Conservation (phyloP, 2,329 filamentous ascomycete genomes). For the Exophiala calicioides region DNA sequence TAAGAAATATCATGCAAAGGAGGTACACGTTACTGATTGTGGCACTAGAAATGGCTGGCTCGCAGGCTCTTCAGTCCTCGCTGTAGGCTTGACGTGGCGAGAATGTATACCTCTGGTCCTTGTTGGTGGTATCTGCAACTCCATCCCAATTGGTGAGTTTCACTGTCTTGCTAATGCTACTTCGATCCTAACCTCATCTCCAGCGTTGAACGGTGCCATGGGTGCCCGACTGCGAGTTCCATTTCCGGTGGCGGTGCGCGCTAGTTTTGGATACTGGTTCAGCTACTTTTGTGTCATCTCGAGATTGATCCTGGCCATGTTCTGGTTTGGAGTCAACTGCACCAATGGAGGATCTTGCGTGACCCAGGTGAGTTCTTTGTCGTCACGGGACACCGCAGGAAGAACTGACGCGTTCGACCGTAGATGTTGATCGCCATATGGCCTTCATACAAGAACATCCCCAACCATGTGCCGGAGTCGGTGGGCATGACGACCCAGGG, state of each 20-base stretch:
- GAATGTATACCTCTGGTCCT: too few relatives aligned
- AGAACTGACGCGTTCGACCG: too few relatives aligned
- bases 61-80: neutral
- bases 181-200: too few relatives aligned
- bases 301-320: slow-evolving; percentile 55
- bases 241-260: slow-evolving; percentile 58
- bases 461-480: slow-evolving; percentile 34
- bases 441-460: slow-evolving; percentile 16
- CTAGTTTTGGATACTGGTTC: slow-evolving; percentile 58
- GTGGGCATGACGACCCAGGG: slow-evolving; percentile 32
- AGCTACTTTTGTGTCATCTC: slow-evolving; percentile 56
- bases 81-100: too few relatives aligned
- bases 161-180: slow-evolving; percentile 54
- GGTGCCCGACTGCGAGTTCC: slow-evolving; percentile 54
- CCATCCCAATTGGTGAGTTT: slow-evolving; percentile 7
- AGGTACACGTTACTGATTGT: slow-evolving; percentile 34
- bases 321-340: slow-evolving; percentile 68
- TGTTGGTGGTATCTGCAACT: slow-evolving; percentile 14
- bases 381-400: too few relatives aligned
- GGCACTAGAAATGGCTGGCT: slow-evolving; percentile 38
- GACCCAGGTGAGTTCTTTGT: slow-evolving; percentile 38
- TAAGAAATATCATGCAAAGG: too few relatives aligned
- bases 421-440: slow-evolving; percentile 57
- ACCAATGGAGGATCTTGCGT: slow-evolving; percentile 52
- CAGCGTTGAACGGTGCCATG: slow-evolving; percentile 59